Conservation (phyloP, 441 rosid genomes). For the Brassica balearica region DNA sequence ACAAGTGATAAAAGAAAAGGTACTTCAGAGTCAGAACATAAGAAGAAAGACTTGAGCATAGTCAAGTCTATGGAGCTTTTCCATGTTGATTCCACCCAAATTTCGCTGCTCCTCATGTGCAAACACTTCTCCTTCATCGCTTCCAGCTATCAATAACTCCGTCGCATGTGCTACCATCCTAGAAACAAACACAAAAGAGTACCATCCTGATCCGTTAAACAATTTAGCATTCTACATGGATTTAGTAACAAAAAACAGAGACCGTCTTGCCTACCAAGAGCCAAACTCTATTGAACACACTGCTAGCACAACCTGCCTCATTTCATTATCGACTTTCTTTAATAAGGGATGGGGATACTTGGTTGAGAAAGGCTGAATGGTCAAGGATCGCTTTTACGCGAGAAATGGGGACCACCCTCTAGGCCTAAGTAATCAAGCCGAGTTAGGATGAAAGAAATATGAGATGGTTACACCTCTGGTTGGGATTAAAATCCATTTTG, state of each 20-base stretch:
- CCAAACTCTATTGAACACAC: constrained; percentile 92
- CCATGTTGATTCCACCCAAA: constrained; percentile 79
- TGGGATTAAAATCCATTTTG: constrained; percentile 25
- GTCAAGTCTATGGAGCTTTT: constrained; percentile 87
- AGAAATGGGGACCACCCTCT: neutral
- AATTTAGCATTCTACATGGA: constrained; percentile 14
- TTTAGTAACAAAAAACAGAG: constrained; percentile 8
- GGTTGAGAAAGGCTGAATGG: neutral
- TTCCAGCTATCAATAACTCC: constrained; percentile 83
- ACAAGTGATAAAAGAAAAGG: constrained; percentile 14
- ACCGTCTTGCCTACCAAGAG: constrained; percentile 66
- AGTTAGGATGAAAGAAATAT: constrained; percentile 19
- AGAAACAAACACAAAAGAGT: constrained; percentile 33
- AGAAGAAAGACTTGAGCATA: constrained; percentile 93
- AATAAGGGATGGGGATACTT: neutral
- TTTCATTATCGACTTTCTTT: constrained; percentile 19
- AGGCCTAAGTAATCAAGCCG: neutral
- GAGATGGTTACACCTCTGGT: constrained; percentile 15
- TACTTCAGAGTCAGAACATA: constrained; percentile 93
- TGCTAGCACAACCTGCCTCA: constrained; percentile 81
- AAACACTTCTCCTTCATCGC: constrained; percentile 72
- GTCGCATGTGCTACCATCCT: constrained; percentile 95
- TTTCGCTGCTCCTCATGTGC: constrained; percentile 69
- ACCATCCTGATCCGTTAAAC: constrained; percentile 14
- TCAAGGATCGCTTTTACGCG: neutral